Evolutionary conservation across 2,329 filamentous ascomycete genomes (phyloP), one percentile per base, ranked within the genome.

Genomic region (Magnaporthales sp.): DNA sequence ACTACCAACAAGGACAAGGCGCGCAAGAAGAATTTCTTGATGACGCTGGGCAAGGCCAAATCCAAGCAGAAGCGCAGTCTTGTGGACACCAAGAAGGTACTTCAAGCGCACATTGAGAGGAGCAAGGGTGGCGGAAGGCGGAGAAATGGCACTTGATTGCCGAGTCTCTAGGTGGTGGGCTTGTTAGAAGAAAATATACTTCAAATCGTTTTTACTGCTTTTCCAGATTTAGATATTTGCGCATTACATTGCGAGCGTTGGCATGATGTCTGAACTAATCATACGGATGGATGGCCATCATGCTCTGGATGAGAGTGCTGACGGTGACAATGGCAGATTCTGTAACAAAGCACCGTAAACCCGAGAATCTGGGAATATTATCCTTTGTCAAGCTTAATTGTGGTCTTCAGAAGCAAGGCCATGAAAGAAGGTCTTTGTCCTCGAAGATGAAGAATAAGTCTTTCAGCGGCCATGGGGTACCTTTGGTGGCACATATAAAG

Each of bases 1-100:
- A 93, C 92, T 51, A 98, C 94, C 71, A 99, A 99, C 80, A 91
- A 91, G 81, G 95, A 99, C 83, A 99, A 99, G 86, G 88, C 91
- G 58, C 84, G 94, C 72, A 92, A 92, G 85, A 99, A 99, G 91
- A 99, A 99, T 78, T 96, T 99, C 80, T 77, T 99, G 73, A 99
- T 99, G 95, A 98, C 94, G 54, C 80, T 99, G 68, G 92, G 94
- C 68, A 98, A 99, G 83, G 95, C 95, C 11, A 96, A 95, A 84
- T 86, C 85, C 71, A 99, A 98, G 84, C 90, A 95, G 74, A 97
- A 97, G 89, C 86, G 93, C 74, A 97, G 92, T 85, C 80, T 99
- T 77, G 87, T 91, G 13, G 90, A 97, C 79, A 93, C 92, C 70
- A 87, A 86, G 74, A 92, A 90, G 80, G 87, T 93, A 46, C 78